These are phyloP conservation scores for Smallanthus sonchifolius DNA, from an alignment of 129 eudicot species.

Conservation along the genomic window DNA sequence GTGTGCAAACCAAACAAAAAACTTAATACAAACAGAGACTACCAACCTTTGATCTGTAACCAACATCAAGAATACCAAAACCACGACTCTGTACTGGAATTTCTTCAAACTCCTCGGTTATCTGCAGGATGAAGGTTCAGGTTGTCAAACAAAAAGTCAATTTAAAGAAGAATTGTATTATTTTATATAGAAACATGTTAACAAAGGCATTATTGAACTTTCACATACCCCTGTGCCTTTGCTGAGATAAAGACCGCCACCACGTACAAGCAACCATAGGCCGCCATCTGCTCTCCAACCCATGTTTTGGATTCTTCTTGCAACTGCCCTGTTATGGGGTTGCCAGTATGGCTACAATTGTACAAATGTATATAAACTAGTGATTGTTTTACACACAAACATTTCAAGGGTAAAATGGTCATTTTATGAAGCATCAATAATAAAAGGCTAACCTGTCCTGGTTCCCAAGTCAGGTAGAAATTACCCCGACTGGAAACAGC, in stretches of 20 bases:
- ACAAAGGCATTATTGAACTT: neutral
- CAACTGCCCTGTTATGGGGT: constrained; percentile 93
- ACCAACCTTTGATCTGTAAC: constrained; percentile 77
- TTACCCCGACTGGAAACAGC: constrained; percentile 99
- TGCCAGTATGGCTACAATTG: constrained; percentile 93
- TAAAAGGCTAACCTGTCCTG: constrained; percentile 75
- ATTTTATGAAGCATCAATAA: neutral
- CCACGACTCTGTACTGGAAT: constrained; percentile 98
- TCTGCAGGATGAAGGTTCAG: constrained; percentile 41
- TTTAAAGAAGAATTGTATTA: neutral
- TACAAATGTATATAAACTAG: neutral
- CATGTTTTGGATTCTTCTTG: constrained; percentile 96
- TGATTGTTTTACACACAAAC: neutral
- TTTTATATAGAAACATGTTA: neutral
- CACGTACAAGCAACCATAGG: constrained; percentile 97
- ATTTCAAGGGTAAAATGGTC: neutral
- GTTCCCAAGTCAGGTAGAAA: constrained; percentile 96
- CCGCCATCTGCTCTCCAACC: constrained; percentile 99
- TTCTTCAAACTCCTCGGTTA: constrained; percentile 96
- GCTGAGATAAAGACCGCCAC: constrained; percentile 98
- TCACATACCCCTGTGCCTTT: constrained; percentile 89
- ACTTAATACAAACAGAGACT: neutral
- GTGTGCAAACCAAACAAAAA: neutral
- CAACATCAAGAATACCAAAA: constrained; percentile 99
- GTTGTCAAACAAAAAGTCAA: constrained; percentile 6